Conservation (phyloP, 768 basidiomycete species). For the Agrocybe chaxingu region DNA sequence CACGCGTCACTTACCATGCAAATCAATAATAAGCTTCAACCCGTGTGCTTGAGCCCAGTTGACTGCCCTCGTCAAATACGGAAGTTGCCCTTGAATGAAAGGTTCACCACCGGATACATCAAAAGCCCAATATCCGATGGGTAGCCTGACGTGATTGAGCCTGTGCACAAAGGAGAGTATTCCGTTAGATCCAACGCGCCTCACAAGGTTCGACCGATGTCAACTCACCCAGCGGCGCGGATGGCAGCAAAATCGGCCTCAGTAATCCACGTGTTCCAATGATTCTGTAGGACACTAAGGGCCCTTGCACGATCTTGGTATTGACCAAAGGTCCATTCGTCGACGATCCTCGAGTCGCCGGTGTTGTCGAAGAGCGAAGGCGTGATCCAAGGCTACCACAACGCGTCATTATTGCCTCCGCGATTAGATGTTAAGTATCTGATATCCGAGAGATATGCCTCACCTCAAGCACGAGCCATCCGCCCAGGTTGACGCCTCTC, state of each 20-base stretch:
- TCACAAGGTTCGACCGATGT: conserved; percentile 5
- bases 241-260: conserved; percentile 76
- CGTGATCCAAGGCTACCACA: conserved; percentile 68
- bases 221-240: conserved; percentile 65
- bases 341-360: conserved; percentile 55
- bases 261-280: conserved; percentile 86
- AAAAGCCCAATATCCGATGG: conserved; percentile 90
- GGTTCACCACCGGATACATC: conserved; percentile 78
- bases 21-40: conserved; percentile 80
- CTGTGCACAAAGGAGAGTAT: conserved; percentile 29
- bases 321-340: conserved; percentile 75
- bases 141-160: conserved; percentile 78
- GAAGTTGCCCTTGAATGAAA: conserved; percentile 72
- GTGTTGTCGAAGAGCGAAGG: conserved; percentile 74
- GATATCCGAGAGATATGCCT: neutral
- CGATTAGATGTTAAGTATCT: conserved; percentile 3
- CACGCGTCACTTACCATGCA: conserved; percentile 42
- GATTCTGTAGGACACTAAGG: conserved; percentile 46
- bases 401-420: neutral
- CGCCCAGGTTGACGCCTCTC: conserved; percentile 81
- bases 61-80: conserved; percentile 65
- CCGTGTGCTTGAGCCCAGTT: conserved; percentile 67
- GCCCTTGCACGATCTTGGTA: conserved; percentile 53
- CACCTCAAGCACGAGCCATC: conserved; percentile 49
- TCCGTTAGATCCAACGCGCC: neutral